Conservation (phyloP, 208 protist genomes). For the Tritrichomonas foetus region DNA sequence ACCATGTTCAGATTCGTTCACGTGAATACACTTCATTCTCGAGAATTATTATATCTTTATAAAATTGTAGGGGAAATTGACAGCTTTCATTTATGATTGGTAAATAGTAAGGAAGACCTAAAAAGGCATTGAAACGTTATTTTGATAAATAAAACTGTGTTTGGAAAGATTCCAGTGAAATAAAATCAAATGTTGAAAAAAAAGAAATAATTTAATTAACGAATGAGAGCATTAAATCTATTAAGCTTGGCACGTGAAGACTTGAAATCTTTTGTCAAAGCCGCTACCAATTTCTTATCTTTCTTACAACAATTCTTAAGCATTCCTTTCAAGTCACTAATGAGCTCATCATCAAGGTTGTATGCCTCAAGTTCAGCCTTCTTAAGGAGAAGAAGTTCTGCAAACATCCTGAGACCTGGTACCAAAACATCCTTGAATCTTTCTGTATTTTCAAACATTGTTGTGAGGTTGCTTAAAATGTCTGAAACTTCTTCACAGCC, state of each 20-base stretch:
- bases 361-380: background rate
- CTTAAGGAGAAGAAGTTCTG: background rate
- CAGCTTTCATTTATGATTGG: too few relatives aligned
- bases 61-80: too few relatives aligned
- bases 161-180: too few relatives aligned
- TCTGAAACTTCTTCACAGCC: background rate
- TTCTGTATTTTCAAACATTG: background rate
- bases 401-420: background rate
- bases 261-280: background rate
- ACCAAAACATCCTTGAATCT: background rate
- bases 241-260: background rate
- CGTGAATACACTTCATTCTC: too few relatives aligned
- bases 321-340: background rate
- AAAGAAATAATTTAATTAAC: constrained; percentile 17
- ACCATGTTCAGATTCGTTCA: too few relatives aligned
- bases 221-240: constrained; percentile 20
- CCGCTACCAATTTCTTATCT: background rate
- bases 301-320: background rate
- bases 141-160: too few relatives aligned
- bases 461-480: background rate
- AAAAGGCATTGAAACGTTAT: too few relatives aligned
- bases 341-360: background rate
- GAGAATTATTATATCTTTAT: too few relatives aligned
- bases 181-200: too few relatives aligned
- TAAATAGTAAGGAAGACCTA: too few relatives aligned